Evolutionary conservation across 1,284 basidiomycete genomes (phyloP).

Genomic region (Mrakiaceae sp.): DNA sequence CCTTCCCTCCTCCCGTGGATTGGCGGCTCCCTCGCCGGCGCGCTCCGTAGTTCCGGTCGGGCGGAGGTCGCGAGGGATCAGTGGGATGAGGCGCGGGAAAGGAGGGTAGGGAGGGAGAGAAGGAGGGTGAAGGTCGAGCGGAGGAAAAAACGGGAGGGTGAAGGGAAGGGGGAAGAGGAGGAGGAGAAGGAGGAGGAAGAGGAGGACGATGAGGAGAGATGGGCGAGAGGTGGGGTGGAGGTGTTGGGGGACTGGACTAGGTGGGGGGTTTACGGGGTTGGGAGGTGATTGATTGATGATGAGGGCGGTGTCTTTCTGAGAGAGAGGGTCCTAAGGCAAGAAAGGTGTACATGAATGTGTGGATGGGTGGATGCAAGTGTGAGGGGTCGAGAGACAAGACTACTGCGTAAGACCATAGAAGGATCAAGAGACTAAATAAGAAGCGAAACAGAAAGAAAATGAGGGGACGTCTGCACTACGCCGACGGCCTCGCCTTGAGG

Average conservation of each 20-base stretch:
- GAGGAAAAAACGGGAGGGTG: not conserved
- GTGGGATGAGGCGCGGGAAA: constrained; percentile 13
- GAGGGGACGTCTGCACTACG: too few species aligned
- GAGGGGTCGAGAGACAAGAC: too few species aligned
- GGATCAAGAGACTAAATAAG: too few species aligned
- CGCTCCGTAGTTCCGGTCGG: not conserved
- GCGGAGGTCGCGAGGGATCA: constrained; percentile 1
- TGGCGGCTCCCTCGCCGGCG: constrained; percentile 5
- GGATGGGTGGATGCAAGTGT: too few species aligned
- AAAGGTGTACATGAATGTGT: too few species aligned
- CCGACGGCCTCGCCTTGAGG: too few species aligned
- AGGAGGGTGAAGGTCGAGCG: not conserved
- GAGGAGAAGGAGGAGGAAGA: constrained; percentile 1
- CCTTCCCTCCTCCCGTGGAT: constrained; percentile 2
- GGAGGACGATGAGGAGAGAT: not conserved
- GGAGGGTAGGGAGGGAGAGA: not conserved
- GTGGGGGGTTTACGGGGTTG: not conserved
- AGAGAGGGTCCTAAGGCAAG: too few species aligned
- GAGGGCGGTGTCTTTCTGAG: too few species aligned
- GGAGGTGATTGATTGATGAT: not conserved
- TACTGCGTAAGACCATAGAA: too few species aligned
- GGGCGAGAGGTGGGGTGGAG: not conserved
- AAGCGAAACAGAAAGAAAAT: too few species aligned
- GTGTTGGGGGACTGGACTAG: constrained; percentile 6
- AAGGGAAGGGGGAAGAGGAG: not conserved